Evolutionary conservation across 2,329 filamentous ascomycete species (phyloP), one percentile per base, ranked within the genome.

Genomic region (Parascedosporium putredinis): DNA sequence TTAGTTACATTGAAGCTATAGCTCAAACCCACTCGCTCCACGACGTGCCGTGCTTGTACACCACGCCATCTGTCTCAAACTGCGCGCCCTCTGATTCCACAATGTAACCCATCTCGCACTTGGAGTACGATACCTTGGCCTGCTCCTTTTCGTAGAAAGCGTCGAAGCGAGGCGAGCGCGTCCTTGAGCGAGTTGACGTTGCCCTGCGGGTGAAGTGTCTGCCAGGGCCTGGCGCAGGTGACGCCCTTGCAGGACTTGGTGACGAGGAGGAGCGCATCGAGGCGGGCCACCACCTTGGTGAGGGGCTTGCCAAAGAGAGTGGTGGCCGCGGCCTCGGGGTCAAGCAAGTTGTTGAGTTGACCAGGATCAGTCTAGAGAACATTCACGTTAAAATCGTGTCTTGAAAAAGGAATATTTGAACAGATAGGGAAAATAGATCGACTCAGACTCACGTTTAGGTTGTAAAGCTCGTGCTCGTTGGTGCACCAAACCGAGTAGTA

Each of bases 401-500:
- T n/a, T n/a, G n/a, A n/a, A n/a, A n/a, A n/a, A n/a, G n/a, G n/a
- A n/a, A n/a, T n/a, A n/a, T n/a, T n/a, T n/a, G n/a, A n/a, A n/a
- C n/a, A n/a, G n/a, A n/a, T n/a, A n/a, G n/a, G n/a, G n/a, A n/a
- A 3, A 2, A 20, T 20, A 23, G 38, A 20, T 4, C 38, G 5
- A 42, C 12, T 31, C n/a, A 42, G 42, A 47, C 65, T 53, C 60
- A 76, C 76, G 46, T 65, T 72, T 29, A 82, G 56, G 22, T 78
- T 67, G 54, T 75, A 78, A 1, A 73, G 63, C 53, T 76, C 71
- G 20, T 70, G 65, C 53, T 62, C 59, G 31, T 72, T 71, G 3
- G 64, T 73, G 56, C 75, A 79, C 74, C 75, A 78, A 1, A 78
- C 72, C 0, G 71, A 72, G 54, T 81, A 81, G 54, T 75, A 73